A percentile compares a stretch with the other conserved stretches of the same genome.
Conservation (phyloP, 768 basidiomycete genomes). For the Sporobolomyces phaffii region DNA sequence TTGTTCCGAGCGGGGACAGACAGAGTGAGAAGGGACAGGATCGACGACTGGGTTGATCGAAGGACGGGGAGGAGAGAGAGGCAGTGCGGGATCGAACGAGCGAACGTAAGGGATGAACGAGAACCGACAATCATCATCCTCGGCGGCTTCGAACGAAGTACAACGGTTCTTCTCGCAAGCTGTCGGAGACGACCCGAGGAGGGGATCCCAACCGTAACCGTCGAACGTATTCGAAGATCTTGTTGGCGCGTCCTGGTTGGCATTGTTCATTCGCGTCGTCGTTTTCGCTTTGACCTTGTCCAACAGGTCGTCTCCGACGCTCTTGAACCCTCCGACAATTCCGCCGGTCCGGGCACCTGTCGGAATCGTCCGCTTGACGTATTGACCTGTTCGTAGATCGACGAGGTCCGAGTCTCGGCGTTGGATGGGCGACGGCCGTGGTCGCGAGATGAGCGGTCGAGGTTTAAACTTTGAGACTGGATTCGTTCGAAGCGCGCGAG, state of each 20-base stretch:
- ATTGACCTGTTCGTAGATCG: conserved; percentile 5
- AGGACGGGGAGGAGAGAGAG: background rate
- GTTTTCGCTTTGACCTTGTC: background rate
- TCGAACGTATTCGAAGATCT: too few species aligned
- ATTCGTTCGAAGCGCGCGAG: background rate
- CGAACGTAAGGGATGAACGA: conserved; percentile 3
- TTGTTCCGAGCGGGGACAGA: too few species aligned
- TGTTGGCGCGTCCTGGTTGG: too few species aligned
- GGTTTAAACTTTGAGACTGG: background rate
- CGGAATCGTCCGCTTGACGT: background rate
- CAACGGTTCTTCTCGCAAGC: too few species aligned
- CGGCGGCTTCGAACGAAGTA: too few species aligned
- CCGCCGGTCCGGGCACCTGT: background rate
- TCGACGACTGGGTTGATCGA: background rate
- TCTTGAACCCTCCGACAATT: background rate
- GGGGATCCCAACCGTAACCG: too few species aligned
- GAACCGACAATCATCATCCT: too few species aligned
- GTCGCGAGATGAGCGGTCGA: background rate
- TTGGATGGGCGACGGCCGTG: background rate
- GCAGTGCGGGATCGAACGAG: background rate
- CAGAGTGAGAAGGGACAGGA: background rate
- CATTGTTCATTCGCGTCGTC: background rate
- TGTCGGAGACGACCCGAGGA: too few species aligned
- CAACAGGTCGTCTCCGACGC: background rate
- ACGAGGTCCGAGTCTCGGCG: background rate